These are phyloP conservation scores for Kuraishia piskuri DNA, from an alignment of 805 yeast genomes.

Conservation along the genomic window DNA sequence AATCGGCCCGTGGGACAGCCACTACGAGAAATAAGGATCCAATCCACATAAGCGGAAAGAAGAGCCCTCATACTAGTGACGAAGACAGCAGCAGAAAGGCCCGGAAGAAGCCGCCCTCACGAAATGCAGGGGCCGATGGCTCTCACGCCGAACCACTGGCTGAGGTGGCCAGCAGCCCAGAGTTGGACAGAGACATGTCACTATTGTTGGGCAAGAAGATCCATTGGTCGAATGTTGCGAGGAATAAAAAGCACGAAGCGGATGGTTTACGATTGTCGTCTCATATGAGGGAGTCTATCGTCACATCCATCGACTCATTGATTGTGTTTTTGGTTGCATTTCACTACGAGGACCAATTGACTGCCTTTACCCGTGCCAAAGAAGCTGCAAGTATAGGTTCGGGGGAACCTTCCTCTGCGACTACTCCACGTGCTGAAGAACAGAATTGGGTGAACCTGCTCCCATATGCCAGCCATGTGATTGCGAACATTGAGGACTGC, in stretches of 20 bases:
- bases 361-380: slow-evolving; percentile 11
- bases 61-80: background rate
- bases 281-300: slow-evolving; percentile 9
- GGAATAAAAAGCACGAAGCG: slow-evolving; percentile 6
- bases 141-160: background rate
- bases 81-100: background rate
- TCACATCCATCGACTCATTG: slow-evolving; percentile 16
- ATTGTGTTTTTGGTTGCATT: slow-evolving; percentile 17
- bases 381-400: slow-evolving; percentile 7
- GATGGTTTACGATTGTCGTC: slow-evolving; percentile 3
- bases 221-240: slow-evolving; percentile 7
- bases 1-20: background rate
- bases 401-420: slow-evolving; percentile 1
- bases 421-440: slow-evolving; percentile 2
- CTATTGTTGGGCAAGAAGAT: slow-evolving; percentile 4
- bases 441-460: slow-evolving; percentile 2
- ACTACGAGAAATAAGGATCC: background rate
- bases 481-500: background rate
- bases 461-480: slow-evolving; percentile 3
- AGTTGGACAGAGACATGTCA: background rate
- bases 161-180: background rate
- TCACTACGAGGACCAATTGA: slow-evolving; percentile 10
- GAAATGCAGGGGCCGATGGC: background rate
- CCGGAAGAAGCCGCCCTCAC: background rate
- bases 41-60: background rate